Evolutionary conservation across 2,329 filamentous ascomycete genomes (phyloP).

Genomic region (Plectosphaerella plurivora): DNA sequence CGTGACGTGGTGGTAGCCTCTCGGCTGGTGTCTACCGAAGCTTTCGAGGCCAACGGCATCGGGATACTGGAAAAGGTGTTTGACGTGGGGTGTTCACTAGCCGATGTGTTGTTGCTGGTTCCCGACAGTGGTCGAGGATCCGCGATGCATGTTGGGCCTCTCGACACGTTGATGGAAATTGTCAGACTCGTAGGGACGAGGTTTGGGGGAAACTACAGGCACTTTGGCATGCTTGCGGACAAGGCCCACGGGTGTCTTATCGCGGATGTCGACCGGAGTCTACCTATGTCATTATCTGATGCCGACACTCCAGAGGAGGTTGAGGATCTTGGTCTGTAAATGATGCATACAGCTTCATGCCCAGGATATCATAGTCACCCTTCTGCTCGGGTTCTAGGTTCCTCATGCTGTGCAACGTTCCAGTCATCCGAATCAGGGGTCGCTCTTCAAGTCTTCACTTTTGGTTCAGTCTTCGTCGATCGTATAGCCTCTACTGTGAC

Average conservation of each 20-base stretch:
- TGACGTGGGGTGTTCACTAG: conserved; percentile 25
- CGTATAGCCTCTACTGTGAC: too few relatives aligned
- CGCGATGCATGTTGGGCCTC: conserved; percentile 1
- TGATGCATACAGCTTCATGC: too few relatives aligned
- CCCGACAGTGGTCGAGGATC: not conserved
- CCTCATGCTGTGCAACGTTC: too few relatives aligned
- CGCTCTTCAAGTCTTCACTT: too few relatives aligned
- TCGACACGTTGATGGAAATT: conserved; percentile 3
- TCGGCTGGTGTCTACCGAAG: conserved; percentile 14
- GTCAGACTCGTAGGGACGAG: conserved; percentile 3
- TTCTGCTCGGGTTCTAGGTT: too few relatives aligned
- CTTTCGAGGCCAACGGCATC: conserved; percentile 26
- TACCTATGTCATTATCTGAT: not conserved
- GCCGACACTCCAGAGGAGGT: too few relatives aligned
- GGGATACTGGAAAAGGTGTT: conserved; percentile 28
- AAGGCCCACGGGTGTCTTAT: conserved; percentile 2
- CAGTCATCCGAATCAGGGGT: too few relatives aligned
- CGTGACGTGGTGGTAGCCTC: conserved; percentile 18
- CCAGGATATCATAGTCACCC: too few relatives aligned
- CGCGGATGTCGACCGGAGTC: not conserved
- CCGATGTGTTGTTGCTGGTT: conserved; percentile 15
- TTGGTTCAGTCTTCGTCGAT: too few relatives aligned
- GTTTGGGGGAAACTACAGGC: conserved; percentile 1
- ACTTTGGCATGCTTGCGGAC: conserved; percentile 1
- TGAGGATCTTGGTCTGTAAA: too few relatives aligned